A percentile compares a stretch with the other conserved stretches of the same genome.
Conservation (phyloP, 768 basidiomycete species). For the Xerocomus brunneocitrinus region DNA sequence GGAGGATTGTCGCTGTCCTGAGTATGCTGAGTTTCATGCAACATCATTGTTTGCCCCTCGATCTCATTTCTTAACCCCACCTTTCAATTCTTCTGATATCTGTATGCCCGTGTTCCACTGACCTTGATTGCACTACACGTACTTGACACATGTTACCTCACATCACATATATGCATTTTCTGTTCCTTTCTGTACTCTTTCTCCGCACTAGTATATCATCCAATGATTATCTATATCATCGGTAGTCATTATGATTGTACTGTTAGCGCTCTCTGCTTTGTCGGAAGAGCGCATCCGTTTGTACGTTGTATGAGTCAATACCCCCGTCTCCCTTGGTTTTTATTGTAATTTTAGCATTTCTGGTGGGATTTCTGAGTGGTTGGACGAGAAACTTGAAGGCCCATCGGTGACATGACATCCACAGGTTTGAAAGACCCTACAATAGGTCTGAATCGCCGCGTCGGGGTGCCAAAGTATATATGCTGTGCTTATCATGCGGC, state of each 20-base stretch:
- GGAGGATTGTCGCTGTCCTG: neutral
- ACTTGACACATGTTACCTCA: neutral
- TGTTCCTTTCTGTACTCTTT: neutral
- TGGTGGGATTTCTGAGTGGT: too few species aligned
- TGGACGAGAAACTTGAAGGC: too few species aligned
- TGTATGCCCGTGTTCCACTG: neutral
- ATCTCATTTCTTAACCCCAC: neutral
- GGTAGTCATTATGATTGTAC: neutral
- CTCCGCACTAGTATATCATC: neutral
- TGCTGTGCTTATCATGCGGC: too few species aligned
- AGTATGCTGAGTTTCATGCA: neutral
- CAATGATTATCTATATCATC: neutral
- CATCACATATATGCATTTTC: neutral
- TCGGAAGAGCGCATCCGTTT: neutral
- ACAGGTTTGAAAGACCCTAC: too few species aligned
- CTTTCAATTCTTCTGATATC: neutral
- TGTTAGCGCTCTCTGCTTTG: neutral
- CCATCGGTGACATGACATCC: too few species aligned
- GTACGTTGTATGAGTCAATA: neutral
- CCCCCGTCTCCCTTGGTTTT: neutral
- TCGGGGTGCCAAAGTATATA: too few species aligned
- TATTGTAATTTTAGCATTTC: neutral
- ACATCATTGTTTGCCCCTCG: neutral
- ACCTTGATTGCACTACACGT: neutral
- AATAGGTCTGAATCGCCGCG: too few species aligned